Conservation (phyloP, 805 yeast genomes). For the Wickerhamiella dianesei region DNA sequence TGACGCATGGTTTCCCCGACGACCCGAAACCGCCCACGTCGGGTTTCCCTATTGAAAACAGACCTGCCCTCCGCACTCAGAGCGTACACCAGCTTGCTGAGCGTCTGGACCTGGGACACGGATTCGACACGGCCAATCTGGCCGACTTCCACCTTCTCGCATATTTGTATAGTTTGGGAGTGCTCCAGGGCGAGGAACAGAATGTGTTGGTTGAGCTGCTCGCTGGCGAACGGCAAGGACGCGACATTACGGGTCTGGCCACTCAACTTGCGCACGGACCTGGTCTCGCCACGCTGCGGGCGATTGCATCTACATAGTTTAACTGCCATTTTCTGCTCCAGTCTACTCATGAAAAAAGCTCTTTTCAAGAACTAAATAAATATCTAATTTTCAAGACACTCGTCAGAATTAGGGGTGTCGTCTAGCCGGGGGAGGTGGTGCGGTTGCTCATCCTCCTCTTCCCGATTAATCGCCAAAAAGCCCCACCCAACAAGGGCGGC, state of each 20-base stretch:
- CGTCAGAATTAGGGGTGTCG: not conserved
- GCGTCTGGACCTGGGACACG: constrained; percentile 31
- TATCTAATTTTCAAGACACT: too few relatives aligned
- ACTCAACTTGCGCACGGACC: constrained; percentile 13
- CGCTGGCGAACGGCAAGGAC: not conserved
- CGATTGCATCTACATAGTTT: constrained; percentile 14
- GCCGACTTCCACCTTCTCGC: constrained; percentile 69
- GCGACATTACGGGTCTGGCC: constrained; percentile 35
- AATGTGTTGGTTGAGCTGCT: constrained; percentile 30
- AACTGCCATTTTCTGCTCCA: too few relatives aligned
- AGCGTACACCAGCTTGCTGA: constrained; percentile 42
- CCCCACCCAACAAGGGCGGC: constrained; percentile 71
- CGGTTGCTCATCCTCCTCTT: constrained; percentile 48
- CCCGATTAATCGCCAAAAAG: constrained; percentile 69
- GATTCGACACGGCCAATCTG: constrained; percentile 18
- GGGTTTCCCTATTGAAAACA: constrained; percentile 62
- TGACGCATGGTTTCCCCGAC: constrained; percentile 87
- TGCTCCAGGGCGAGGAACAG: constrained; percentile 46
- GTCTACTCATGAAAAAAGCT: too few relatives aligned
- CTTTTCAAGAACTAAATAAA: too few relatives aligned
- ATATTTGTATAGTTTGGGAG: constrained; percentile 42
- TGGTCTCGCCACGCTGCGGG: constrained; percentile 15
- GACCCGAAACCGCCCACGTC: constrained; percentile 23
- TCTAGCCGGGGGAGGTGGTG: not conserved
- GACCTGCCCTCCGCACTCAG: constrained; percentile 64